Percentiles rank a stretch among this genome's conserved stretches.
Conservation (phyloP, 129 eudicot species). For the Artemisia argyi region DNA sequence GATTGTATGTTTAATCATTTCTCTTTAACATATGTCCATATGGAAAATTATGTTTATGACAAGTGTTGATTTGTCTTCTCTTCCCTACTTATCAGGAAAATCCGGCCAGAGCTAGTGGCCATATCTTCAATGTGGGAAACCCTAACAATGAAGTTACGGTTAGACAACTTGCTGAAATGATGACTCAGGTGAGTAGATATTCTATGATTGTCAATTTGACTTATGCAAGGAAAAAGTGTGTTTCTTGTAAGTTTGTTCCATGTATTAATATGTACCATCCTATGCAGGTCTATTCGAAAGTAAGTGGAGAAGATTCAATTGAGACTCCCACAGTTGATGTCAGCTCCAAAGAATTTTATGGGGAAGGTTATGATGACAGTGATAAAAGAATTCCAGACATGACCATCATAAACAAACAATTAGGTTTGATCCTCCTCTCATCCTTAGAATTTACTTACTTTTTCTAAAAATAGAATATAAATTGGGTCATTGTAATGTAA, state of each 20-base stretch:
- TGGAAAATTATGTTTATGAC: neutral
- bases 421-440: conserved; percentile 40
- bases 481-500: neutral
- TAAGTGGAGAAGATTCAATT: conserved; percentile 73
- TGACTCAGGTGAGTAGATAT: conserved; percentile 64
- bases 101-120: conserved; percentile 92
- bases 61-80: neutral
- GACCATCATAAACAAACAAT: conserved; percentile 89
- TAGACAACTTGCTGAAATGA: conserved; percentile 98
- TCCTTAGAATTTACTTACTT: neutral
- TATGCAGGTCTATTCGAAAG: conserved; percentile 78
- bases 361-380: conserved; percentile 97
- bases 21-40: neutral
- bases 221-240: neutral
- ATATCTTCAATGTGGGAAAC: conserved; percentile 92
- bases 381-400: conserved; percentile 97
- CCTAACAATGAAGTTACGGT: conserved; percentile 99
- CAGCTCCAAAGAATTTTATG: conserved; percentile 89
- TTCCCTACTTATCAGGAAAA: conserved; percentile 61
- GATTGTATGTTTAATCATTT: conserved; percentile 58
- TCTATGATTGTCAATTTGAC: neutral
- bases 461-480: neutral
- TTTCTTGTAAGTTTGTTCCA: neutral
- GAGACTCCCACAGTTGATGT: conserved; percentile 83
- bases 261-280: neutral